Evolutionary conservation across 2,329 filamentous ascomycete species (phyloP), one percentile per base, ranked within the genome.

Genomic region (Setomelanomma holmii): DNA sequence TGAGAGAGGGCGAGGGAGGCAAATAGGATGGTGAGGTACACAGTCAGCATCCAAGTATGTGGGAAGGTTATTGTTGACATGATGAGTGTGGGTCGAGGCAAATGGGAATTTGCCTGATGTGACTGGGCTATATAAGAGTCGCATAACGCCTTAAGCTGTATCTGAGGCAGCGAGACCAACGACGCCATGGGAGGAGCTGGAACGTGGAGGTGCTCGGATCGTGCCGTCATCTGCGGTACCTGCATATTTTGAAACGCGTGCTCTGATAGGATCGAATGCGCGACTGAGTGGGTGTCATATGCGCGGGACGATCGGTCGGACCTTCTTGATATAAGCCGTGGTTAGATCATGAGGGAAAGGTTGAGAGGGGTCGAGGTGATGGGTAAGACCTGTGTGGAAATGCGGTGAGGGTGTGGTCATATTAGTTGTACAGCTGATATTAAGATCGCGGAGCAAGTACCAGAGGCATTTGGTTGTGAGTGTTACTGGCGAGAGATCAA

Each of bases 191-290:
- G 14, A 24, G n/a, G 16, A 38, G 20, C 20, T 38, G n/a, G n/a
- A 7, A 10, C 6, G 19, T 20, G 16, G 22, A 17, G 20, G 33
- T n/a, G 24, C n/a, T 48, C 39, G 35, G 16, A 30, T 30, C 27
- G 27, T 4, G 14, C 21, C 39, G 39, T 24, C 23, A 23, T 27
- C 11, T 34, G 39, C 22, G 14, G 40, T 36, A 38, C 33, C 40
- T 39, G 46, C 46, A 44, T 49, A 49, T 39, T 43, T 16, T 49
- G 40, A 49, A 49, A 49, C 46, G 21, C 40, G 38, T 38, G 20
- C 20, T 5, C 16, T n/a, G 34, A 36, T 36, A 36, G 16, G 34
- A 16, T 36, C 34, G 34, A 2, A 36, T 7, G 34, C 34, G 34
- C 34, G 34, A 36, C 34, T 36, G 34, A 4, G 7, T 10, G 16